These are phyloP conservation scores for Asterophora lycoperdoides DNA, from an alignment of 768 basidiomycete species.

Conservation along the genomic window DNA sequence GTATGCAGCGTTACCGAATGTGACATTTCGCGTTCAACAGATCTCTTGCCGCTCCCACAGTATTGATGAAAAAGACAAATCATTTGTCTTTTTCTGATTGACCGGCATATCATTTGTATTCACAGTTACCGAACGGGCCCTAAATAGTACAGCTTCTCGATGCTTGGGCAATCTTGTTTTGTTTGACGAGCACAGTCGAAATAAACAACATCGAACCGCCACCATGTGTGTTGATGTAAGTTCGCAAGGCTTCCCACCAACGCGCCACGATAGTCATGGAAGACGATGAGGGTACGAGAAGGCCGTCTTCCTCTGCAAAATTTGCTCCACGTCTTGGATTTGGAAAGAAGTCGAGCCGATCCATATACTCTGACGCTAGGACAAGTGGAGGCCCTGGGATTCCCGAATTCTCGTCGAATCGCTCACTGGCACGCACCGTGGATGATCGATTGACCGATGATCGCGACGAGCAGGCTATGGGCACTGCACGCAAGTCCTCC, in stretches of 20 bases:
- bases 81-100: no score
- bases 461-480: not conserved
- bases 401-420: not conserved
- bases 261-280: not conserved
- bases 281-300: not conserved
- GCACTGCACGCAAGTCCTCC: slow-evolving; percentile 13
- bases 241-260: not conserved
- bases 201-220: no score
- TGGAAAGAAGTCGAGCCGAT: not conserved
- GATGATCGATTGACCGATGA: slow-evolving; percentile 11
- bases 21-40: no score
- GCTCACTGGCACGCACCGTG: not conserved
- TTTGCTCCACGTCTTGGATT: not conserved
- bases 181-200: not conserved
- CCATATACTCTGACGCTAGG: no score
- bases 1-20: no score
- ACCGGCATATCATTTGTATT: no score
- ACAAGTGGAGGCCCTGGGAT: no score
- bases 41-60: no score
- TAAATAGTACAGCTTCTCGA: no score
- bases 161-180: not conserved
- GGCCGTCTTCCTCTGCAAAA: not conserved
- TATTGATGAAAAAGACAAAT: no score
- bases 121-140: no score
- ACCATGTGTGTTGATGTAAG: no score